A percentile compares a stretch with the other conserved stretches of the same genome.
These are phyloP conservation scores for Oropetium thomaeum DNA, from an alignment of 176 grass and related monocot species.

Conservation along the genomic window DNA sequence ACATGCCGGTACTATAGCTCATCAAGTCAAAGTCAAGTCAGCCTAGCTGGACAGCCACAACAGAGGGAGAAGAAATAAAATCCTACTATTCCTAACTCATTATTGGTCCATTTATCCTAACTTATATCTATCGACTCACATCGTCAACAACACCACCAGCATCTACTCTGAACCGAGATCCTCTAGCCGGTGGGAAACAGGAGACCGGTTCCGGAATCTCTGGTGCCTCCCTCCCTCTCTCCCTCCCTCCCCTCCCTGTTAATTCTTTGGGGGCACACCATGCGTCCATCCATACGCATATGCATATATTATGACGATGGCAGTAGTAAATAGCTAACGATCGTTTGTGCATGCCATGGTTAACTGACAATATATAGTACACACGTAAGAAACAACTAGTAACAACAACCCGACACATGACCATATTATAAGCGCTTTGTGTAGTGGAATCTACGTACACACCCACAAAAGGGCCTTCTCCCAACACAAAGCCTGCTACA, in stretches of 20 bases:
- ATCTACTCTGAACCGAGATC: background rate
- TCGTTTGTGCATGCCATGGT: too few species aligned
- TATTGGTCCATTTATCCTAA: background rate
- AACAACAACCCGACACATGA: slow-evolving; percentile 18
- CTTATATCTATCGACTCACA: too few species aligned
- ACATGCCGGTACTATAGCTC: background rate
- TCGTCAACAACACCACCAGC: too few species aligned
- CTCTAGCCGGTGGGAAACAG: background rate
- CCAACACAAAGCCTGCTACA: background rate
- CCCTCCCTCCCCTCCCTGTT: too few species aligned
- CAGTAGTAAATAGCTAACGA: too few species aligned
- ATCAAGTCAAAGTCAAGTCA: background rate
- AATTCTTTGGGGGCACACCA: background rate
- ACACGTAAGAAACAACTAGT: too few species aligned
- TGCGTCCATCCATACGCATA: too few species aligned
- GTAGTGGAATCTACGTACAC: slow-evolving; percentile 41
- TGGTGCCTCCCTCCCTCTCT: background rate
- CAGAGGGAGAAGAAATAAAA: background rate
- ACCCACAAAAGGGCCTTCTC: background rate
- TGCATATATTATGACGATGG: too few species aligned
- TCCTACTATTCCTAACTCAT: too few species aligned
- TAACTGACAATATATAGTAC: too few species aligned
- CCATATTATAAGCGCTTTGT: background rate
- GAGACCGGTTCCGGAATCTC: background rate
- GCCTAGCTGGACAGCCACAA: slow-evolving; percentile 13